Evolutionary conservation across 2,329 filamentous ascomycete species (phyloP).

Genomic region (Anthostomella pinea): DNA sequence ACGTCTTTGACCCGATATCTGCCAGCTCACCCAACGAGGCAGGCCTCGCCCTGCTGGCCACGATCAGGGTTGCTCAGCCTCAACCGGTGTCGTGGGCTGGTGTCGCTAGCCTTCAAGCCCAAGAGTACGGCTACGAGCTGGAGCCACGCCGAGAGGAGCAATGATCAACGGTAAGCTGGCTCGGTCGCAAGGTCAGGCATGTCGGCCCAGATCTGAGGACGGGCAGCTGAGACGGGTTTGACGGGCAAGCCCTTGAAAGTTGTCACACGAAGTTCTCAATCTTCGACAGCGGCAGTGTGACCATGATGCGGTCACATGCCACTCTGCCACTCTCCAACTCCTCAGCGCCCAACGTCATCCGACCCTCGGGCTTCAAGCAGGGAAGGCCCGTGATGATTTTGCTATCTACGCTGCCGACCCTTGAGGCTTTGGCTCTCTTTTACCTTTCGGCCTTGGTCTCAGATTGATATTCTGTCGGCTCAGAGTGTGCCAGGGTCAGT

Average conservation of each 20-base stretch:
- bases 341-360: slow-evolving; percentile 3
- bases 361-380: slow-evolving; percentile 7
- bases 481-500: background rate
- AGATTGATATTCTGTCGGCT: background rate
- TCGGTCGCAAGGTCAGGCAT: too few species aligned
- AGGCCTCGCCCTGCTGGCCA: slow-evolving; percentile 9
- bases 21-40: slow-evolving; percentile 16
- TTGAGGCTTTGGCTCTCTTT: slow-evolving; percentile 4
- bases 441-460: slow-evolving; percentile 6
- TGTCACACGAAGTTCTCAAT: too few species aligned
- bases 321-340: slow-evolving; percentile 1
- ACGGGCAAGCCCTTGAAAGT: too few species aligned
- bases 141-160: too few species aligned
- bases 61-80: background rate
- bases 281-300: too few species aligned
- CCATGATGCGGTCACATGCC: slow-evolving; percentile 19
- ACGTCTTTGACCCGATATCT: background rate
- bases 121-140: too few species aligned
- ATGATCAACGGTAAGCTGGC: too few species aligned
- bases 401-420: background rate
- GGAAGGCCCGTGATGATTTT: slow-evolving; percentile 4
- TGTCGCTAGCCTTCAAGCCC: too few species aligned
- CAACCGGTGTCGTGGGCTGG: too few species aligned
- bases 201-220: too few species aligned
- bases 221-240: too few species aligned